Percentiles rank a stretch among this genome's conserved stretches.
These are phyloP conservation scores for Penicillium brasilianum DNA, from an alignment of 2,329 filamentous ascomycete species.

Conservation along the genomic window DNA sequence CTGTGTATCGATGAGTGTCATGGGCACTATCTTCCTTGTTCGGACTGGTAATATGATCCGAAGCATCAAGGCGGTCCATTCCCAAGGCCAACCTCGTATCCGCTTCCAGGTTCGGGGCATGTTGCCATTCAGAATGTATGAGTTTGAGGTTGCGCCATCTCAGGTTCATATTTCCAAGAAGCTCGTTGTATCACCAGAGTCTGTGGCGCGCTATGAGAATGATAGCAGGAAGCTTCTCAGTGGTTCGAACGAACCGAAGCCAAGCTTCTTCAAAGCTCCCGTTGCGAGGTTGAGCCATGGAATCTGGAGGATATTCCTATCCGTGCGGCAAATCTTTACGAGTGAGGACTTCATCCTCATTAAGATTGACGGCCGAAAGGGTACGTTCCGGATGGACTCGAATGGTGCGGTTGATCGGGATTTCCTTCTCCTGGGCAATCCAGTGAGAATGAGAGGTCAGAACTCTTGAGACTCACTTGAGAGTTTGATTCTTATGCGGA, in stretches of 20 bases:
- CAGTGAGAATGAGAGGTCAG: conserved; percentile 9
- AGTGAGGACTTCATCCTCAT: conserved; percentile 48
- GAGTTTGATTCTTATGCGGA: background rate
- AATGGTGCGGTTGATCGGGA: conserved; percentile 44
- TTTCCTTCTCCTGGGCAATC: conserved; percentile 42
- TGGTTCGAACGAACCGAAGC: conserved; percentile 18
- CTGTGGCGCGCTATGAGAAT: conserved; percentile 28
- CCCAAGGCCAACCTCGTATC: conserved; percentile 39
- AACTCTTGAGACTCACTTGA: background rate
- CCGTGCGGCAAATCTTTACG: conserved; percentile 46
- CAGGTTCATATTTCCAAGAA: conserved; percentile 43
- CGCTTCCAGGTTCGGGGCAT: conserved; percentile 44
- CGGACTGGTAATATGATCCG: conserved; percentile 64
- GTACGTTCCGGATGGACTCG: conserved; percentile 45
- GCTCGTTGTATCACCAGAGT: conserved; percentile 37
- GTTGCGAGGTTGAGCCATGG: conserved; percentile 36
- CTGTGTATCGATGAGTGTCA: conserved; percentile 63
- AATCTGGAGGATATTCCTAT: conserved; percentile 41
- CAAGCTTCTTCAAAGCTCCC: conserved; percentile 42
- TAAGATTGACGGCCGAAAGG: conserved; percentile 42
- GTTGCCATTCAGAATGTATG: conserved; percentile 45
- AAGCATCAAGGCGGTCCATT: conserved; percentile 59
- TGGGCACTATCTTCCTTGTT: conserved; percentile 65
- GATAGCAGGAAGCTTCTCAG: conserved; percentile 22
- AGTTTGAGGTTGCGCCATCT: conserved; percentile 40